Base-by-base conservation (phyloP, 1,284 basidiomycete species). In the Boletus smithii region DNA sequence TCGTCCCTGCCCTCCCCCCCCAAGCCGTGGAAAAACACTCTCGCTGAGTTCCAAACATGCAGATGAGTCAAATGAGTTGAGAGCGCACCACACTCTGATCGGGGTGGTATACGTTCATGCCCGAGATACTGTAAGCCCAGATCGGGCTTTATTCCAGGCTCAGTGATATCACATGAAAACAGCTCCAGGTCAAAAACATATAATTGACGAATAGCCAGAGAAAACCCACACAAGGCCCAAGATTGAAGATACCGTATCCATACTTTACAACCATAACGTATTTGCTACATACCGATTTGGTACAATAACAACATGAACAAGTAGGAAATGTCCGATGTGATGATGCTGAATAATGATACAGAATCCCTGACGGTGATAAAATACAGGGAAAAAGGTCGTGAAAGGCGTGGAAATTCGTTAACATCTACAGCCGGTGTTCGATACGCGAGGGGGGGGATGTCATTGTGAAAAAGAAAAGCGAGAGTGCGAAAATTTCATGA, bases 191-290 rank as follows among this genome's bases (percentile, higher is more conserved):
- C 29, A 16, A 42, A 11, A 42, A 17, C 26, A 30, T 2, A 49
- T n/a, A n/a, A n/a, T n/a, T n/a, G n/a, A n/a, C n/a, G 8, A 34
- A 53, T 24, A 32, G 33, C 41, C 36, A 44, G 32, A 40, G 23
- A 37, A 39, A 47, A 47, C 38, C 51, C n/a, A n/a, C n/a, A n/a
- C n/a, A n/a, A n/a, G n/a, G n/a, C n/a, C n/a, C n/a, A n/a, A n/a
- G n/a, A n/a, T n/a, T n/a, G n/a, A n/a, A n/a, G n/a, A n/a, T n/a
- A n/a, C n/a, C n/a, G n/a, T n/a, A 44, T 51, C 27, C 63, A 55
- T 68, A 68, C 31, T 63, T 65, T 68, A 65, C 66, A 68, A 42
- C 43, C 63, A 67, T 68, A 68, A 66, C 52, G 60, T 65, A 65
- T 55, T 44, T 44, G 66, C 65, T 65, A 68, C 66, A 65, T 61